Conservation (phyloP, 164 flowering plant genomes). For the grape (Vitis vinifera) region DNA sequence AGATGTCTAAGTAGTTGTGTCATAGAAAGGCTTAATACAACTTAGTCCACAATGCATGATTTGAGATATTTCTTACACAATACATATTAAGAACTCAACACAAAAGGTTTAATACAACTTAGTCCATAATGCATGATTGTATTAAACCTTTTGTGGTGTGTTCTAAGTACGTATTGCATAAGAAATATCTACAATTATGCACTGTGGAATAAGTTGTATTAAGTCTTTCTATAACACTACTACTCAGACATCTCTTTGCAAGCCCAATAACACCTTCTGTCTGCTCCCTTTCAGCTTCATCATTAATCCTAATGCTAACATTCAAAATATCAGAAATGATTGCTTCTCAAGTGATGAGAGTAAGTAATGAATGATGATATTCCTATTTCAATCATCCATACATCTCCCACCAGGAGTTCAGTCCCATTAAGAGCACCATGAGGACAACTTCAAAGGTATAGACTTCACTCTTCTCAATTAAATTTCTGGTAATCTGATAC, state of each 20-base stretch:
- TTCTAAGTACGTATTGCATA: too few species aligned
- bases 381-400: not conserved
- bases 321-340: not conserved
- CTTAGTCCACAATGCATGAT: too few species aligned
- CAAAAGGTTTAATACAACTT: too few species aligned
- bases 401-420: not conserved
- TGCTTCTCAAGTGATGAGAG: not conserved
- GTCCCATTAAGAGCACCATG: too few species aligned
- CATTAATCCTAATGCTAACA: not conserved
- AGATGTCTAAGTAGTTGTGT: not conserved
- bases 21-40: not conserved
- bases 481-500: too few species aligned
- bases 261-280: not conserved
- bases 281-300: constrained; percentile 8
- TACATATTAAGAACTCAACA: too few species aligned
- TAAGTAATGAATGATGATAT: not conserved
- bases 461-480: too few species aligned
- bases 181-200: not conserved
- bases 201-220: too few species aligned
- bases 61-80: too few species aligned
- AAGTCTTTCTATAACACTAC: not conserved
- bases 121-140: too few species aligned
- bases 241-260: not conserved
- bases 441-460: too few species aligned
- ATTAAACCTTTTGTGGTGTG: too few species aligned